Conservation (phyloP, 73 alveolate genomes). For the Tetrahymena malaccensis region DNA sequence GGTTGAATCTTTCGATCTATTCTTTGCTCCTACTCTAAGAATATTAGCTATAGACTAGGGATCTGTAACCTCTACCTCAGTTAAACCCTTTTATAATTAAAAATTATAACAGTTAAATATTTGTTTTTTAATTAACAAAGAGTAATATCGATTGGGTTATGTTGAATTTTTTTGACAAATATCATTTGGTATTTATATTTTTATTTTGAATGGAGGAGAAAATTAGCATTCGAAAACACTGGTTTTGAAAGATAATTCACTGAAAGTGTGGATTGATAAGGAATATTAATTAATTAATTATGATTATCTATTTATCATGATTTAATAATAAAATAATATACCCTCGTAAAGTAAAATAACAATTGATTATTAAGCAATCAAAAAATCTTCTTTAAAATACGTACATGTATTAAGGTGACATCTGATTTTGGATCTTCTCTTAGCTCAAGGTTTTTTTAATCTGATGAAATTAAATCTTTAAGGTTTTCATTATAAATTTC, state of each 20-base stretch:
- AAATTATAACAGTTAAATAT: not conserved
- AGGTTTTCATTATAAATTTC: slow-evolving; percentile 91
- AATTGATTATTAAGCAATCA: not conserved
- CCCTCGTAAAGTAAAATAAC: not conserved
- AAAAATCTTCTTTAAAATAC: not conserved
- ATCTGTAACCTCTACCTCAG: slow-evolving; percentile 78
- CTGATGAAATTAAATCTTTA: slow-evolving; percentile 73
- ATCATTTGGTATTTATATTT: too few relatives aligned
- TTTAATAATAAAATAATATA: too few relatives aligned
- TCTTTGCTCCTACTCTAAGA: slow-evolving; percentile 82
- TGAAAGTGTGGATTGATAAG: not conserved
- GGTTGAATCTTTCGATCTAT: slow-evolving; percentile 39
- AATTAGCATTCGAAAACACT: not conserved
- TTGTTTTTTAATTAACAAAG: not conserved
- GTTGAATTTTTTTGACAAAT: not conserved
- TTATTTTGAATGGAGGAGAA: not conserved
- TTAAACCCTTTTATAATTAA: not conserved
- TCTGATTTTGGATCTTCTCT: slow-evolving; percentile 93
- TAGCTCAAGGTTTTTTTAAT: slow-evolving; percentile 69
- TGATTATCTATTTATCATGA: not conserved
- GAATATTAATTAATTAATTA: not conserved
- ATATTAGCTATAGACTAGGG: slow-evolving; percentile 70
- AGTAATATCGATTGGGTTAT: too few relatives aligned
- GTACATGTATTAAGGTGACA: slow-evolving; percentile 71
- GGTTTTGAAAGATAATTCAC: not conserved